Evolutionary conservation across 768 basidiomycete genomes (phyloP).

Genomic region (Lepiota brunneoincarnata): DNA sequence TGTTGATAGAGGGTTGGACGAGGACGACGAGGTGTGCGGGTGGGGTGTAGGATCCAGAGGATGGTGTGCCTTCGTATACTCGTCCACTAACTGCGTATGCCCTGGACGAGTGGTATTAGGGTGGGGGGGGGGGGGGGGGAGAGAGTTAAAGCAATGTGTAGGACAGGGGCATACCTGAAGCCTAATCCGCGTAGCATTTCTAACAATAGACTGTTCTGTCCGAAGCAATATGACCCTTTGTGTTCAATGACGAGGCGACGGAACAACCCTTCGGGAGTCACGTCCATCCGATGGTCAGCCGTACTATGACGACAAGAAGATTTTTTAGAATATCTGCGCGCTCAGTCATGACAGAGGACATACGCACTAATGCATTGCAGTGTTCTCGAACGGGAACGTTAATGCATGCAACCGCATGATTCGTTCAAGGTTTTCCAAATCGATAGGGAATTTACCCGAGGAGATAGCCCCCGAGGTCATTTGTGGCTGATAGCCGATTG

Average conservation of each 20-base stretch:
- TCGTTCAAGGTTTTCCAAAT: slow-evolving; percentile 24
- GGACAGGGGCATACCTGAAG: slow-evolving; percentile 25
- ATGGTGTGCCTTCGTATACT: slow-evolving; percentile 20
- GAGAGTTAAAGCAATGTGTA: too few species aligned
- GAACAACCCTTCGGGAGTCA: slow-evolving; percentile 21
- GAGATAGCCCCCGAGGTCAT: slow-evolving; percentile 17
- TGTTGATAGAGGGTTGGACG: slow-evolving; percentile 25
- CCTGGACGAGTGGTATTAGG: too few species aligned
- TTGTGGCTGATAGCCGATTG: slow-evolving; percentile 19
- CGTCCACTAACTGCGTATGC: slow-evolving; percentile 25
- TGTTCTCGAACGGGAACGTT: slow-evolving; percentile 37
- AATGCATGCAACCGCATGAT: slow-evolving; percentile 26
- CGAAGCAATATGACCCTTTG: slow-evolving; percentile 28
- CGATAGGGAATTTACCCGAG: slow-evolving; percentile 19
- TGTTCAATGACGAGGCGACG: slow-evolving; percentile 19
- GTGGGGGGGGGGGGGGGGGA: too few species aligned
- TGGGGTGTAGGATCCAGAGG: slow-evolving; percentile 15
- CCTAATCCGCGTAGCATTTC: slow-evolving; percentile 27
- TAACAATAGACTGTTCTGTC: slow-evolving; percentile 23
- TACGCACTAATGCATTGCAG: slow-evolving; percentile 36
- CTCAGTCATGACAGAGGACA: background rate
- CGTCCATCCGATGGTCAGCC: slow-evolving; percentile 23
- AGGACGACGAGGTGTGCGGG: slow-evolving; percentile 26
- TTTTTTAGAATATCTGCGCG: background rate
- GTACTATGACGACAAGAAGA: slow-evolving; percentile 17